Evolutionary conservation across 352 stramenopile species (phyloP).

Genomic region (Globisporangium acanthophoron): DNA sequence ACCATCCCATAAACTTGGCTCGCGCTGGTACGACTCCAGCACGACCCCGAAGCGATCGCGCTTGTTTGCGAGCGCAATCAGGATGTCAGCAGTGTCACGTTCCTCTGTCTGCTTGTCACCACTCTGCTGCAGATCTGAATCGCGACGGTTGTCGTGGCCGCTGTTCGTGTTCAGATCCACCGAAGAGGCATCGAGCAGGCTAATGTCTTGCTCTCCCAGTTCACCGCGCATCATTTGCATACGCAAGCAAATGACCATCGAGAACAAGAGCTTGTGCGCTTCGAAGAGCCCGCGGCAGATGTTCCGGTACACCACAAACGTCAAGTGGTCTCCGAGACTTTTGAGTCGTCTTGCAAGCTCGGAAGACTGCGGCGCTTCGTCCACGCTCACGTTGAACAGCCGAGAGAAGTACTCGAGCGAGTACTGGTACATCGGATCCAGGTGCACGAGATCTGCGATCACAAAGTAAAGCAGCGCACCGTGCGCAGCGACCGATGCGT

Average conservation of each 20-base stretch:
- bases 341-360: constrained; percentile 31
- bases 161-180: constrained; percentile 6
- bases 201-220: constrained; percentile 29
- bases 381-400: constrained; percentile 58
- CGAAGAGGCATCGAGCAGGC: constrained; percentile 23
- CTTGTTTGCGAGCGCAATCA: constrained; percentile 24
- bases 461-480: constrained; percentile 72
- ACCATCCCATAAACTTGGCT: constrained; percentile 29
- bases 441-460: constrained; percentile 40
- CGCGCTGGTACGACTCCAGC: constrained; percentile 36
- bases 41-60: constrained; percentile 22
- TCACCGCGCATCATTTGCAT: constrained; percentile 41
- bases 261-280: constrained; percentile 58
- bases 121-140: background rate
- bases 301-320: constrained; percentile 56
- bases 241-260: constrained; percentile 46
- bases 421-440: constrained; percentile 82
- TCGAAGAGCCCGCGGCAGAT: constrained; percentile 70
- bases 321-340: constrained; percentile 38
- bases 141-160: background rate
- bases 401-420: constrained; percentile 68
- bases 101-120: background rate
- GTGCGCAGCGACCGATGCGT: constrained; percentile 39
- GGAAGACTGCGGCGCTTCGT: constrained; percentile 24
- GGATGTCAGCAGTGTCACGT: constrained; percentile 14